Percentiles rank a stretch among this genome's conserved stretches.
Conservation (phyloP, 192 early-diverging fungal species). For the Diversispora epigaea region DNA sequence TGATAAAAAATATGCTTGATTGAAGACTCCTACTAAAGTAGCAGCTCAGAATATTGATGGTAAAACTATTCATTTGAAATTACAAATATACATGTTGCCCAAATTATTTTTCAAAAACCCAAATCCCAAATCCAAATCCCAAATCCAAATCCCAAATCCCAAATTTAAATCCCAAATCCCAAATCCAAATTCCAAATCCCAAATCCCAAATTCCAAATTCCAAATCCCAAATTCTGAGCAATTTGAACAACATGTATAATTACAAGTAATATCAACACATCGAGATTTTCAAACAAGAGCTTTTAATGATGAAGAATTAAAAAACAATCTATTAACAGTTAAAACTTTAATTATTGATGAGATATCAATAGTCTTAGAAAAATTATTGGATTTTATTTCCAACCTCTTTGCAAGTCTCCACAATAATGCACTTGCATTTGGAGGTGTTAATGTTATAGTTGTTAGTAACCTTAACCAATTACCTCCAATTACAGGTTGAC, state of each 20-base stretch:
- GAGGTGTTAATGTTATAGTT: background rate
- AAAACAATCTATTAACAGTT: background rate
- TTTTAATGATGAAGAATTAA: no score
- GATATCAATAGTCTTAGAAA: background rate
- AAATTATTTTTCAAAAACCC: no score
- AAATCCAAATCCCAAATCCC: no score
- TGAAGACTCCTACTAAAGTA: no score
- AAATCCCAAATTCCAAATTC: no score
- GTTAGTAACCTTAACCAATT: background rate
- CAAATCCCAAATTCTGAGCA: no score
- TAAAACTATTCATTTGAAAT: background rate
- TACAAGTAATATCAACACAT: background rate
- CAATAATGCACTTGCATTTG: background rate
- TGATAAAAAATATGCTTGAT: no score
- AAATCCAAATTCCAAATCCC: no score
- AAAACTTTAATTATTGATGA: constrained; percentile 3
- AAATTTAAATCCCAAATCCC: no score
- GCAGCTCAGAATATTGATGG: background rate
- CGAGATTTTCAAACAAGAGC: background rate
- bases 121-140: no score
- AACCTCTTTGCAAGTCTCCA: background rate
- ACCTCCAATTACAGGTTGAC: background rate
- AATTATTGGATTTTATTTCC: background rate
- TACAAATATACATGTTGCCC: no score
- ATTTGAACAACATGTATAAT: no score